phyloP scores from a whole-genome alignment of 1,139 yeast genomes.

The Candida labiduridarum region DNA sequence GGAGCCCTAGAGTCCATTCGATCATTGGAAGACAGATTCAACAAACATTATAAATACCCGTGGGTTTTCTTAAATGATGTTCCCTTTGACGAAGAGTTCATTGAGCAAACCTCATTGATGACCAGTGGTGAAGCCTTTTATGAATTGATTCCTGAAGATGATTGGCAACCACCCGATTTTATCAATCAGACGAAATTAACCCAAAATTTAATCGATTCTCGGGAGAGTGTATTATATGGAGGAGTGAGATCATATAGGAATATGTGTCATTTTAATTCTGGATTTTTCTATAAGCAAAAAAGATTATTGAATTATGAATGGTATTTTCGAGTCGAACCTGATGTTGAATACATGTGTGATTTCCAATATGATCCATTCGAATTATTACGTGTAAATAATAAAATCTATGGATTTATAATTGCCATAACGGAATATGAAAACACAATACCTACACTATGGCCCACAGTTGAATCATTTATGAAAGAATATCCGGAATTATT shows the following conservation, averaged over 20 bases:
- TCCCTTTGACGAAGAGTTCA: slow-evolving; percentile 44
- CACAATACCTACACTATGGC: slow-evolving; percentile 75
- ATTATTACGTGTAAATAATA: slow-evolving; percentile 35
- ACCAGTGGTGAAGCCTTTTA: slow-evolving; percentile 72
- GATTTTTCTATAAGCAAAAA: slow-evolving; percentile 45
- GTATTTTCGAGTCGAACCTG: slow-evolving; percentile 52
- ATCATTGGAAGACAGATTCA: slow-evolving; percentile 50
- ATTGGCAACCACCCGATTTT: slow-evolving; percentile 47
- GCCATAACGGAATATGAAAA: slow-evolving; percentile 49
- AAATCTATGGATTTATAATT: slow-evolving; percentile 46
- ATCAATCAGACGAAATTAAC: slow-evolving; percentile 35
- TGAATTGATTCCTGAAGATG: slow-evolving; percentile 43
- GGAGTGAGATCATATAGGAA: slow-evolving; percentile 43
- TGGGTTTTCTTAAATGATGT: slow-evolving; percentile 51
- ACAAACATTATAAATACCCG: slow-evolving; percentile 46
- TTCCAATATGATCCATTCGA: slow-evolving; percentile 51
- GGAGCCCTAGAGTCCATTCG: slow-evolving; percentile 48
- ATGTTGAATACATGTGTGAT: slow-evolving; percentile 51
- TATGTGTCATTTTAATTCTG: slow-evolving; percentile 54
- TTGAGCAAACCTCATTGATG: slow-evolving; percentile 70
- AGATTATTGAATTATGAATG: slow-evolving; percentile 42
- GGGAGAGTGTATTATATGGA: slow-evolving; percentile 41
- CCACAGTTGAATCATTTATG: slow-evolving; percentile 67
- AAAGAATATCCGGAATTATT: slow-evolving; percentile 59
- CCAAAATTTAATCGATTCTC: slow-evolving; percentile 26